A percentile compares a stretch with the other conserved stretches of the same genome.
Conservation (phyloP, 2,329 filamentous ascomycete genomes). For the Fusarium buharicum region DNA sequence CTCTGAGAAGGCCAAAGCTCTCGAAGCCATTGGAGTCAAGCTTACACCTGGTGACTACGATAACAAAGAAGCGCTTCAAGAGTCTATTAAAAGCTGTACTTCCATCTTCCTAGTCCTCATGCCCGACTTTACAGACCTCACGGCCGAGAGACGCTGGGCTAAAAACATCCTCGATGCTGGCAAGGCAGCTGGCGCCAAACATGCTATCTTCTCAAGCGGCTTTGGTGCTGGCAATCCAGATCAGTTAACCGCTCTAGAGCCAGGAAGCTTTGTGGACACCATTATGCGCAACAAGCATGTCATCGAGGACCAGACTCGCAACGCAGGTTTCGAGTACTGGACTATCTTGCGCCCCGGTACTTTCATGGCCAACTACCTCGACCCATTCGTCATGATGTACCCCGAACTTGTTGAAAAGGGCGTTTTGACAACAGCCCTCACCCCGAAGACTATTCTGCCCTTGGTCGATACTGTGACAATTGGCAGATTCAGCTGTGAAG, state of each 20-base stretch:
- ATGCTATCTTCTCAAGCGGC: slow-evolving; percentile 52
- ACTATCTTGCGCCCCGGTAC: slow-evolving; percentile 61
- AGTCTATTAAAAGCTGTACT: slow-evolving; percentile 46
- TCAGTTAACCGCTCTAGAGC: slow-evolving; percentile 43
- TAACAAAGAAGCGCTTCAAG: slow-evolving; percentile 45
- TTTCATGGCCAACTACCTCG: slow-evolving; percentile 63
- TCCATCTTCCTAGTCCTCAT: slow-evolving; percentile 51
- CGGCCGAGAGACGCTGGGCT: slow-evolving; percentile 47
- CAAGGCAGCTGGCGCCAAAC: slow-evolving; percentile 51
- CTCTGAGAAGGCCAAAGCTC: slow-evolving; percentile 45
- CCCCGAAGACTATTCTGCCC: slow-evolving; percentile 51
- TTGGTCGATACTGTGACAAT: slow-evolving; percentile 61
- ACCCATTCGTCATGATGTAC: slow-evolving; percentile 55
- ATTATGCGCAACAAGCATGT: slow-evolving; percentile 53
- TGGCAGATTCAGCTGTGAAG: slow-evolving; percentile 56
- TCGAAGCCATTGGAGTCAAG: slow-evolving; percentile 49
- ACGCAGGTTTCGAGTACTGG: slow-evolving; percentile 54
- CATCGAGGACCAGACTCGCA: slow-evolving; percentile 54
- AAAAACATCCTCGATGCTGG: slow-evolving; percentile 51
- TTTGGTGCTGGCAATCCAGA: slow-evolving; percentile 48
- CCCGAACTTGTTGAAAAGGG: slow-evolving; percentile 53
- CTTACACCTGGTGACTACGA: slow-evolving; percentile 51
- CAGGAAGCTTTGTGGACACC: slow-evolving; percentile 43
- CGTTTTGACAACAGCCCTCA: slow-evolving; percentile 52
- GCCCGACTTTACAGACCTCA: slow-evolving; percentile 47